These are phyloP conservation scores for Leccinum longicurvipes DNA, from an alignment of 768 basidiomycete species.

Conservation along the genomic window DNA sequence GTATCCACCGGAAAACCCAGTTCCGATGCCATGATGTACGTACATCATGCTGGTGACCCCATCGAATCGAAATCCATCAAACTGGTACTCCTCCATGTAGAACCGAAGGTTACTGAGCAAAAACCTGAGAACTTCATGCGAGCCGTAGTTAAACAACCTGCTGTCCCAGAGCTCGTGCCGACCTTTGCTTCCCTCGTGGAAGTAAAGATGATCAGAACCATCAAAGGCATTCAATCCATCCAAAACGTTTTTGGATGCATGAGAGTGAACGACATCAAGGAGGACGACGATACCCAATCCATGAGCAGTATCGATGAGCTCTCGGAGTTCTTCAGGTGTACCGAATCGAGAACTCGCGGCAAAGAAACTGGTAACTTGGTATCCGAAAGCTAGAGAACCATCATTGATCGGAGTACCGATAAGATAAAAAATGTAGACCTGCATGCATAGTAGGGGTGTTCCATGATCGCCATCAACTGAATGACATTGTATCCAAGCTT, in stretches of 20 bases:
- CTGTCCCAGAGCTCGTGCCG: conserved; percentile 98
- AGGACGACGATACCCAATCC: conserved; percentile 90
- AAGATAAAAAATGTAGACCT: conserved; percentile 28
- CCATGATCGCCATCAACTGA: conserved; percentile 98
- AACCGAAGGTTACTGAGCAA: conserved; percentile 92
- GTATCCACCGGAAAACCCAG: conserved; percentile 97
- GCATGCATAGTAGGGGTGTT: conserved; percentile 98
- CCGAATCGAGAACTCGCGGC: conserved; percentile 96
- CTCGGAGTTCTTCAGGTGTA: conserved; percentile 91
- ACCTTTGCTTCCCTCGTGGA: conserved; percentile 90
- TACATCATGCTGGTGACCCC: conserved; percentile 99
- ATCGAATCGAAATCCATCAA: conserved; percentile 98
- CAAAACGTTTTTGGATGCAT: conserved; percentile 95
- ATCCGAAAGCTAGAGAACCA: conserved; percentile 77
- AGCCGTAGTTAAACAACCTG: conserved; percentile 93
- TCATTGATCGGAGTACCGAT: background rate
- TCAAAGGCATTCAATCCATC: conserved; percentile 97
- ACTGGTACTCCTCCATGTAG: conserved; percentile 92
- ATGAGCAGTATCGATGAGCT: conserved; percentile 93
- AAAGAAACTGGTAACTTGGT: conserved; percentile 97
- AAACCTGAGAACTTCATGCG: conserved; percentile 93
- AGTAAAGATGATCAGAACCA: conserved; percentile 96
- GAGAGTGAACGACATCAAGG: conserved; percentile 96
- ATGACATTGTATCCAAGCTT: conserved; percentile 94
- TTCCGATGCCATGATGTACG: conserved; percentile 93